Conservation (phyloP, 2,329 filamentous ascomycete species). For the Aspergillus calidoustus region DNA sequence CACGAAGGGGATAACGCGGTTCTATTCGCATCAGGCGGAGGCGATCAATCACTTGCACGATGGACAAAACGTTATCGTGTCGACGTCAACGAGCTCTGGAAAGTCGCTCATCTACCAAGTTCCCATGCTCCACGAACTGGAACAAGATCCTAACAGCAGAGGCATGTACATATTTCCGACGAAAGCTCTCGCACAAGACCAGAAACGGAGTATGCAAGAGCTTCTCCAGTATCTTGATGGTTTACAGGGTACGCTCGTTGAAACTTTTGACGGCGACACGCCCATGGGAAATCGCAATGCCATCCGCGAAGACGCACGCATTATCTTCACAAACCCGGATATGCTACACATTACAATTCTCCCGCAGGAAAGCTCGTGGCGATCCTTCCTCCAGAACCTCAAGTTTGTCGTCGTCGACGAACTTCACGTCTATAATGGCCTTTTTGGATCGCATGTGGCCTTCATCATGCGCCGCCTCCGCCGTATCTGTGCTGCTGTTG, state of each 20-base stretch:
- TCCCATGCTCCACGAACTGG: slow-evolving; percentile 84
- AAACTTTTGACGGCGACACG: slow-evolving; percentile 96
- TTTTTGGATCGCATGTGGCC: slow-evolving; percentile 91
- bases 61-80: slow-evolving; percentile 85
- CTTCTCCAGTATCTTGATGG: slow-evolving; percentile 80
- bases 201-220: slow-evolving; percentile 84
- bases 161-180: slow-evolving; percentile 99
- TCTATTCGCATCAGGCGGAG: slow-evolving; percentile 92
- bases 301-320: slow-evolving; percentile 85
- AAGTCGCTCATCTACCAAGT: slow-evolving; percentile 99
- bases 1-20: slow-evolving; percentile 78
- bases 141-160: slow-evolving; percentile 74
- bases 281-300: slow-evolving; percentile 75
- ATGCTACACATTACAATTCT: slow-evolving; percentile 96
- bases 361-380: slow-evolving; percentile 88
- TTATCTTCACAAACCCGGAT: slow-evolving; percentile 97
- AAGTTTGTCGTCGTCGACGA: slow-evolving; percentile 91
- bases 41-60: slow-evolving; percentile 86
- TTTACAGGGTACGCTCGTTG: slow-evolving; percentile 75
- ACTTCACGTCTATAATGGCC: slow-evolving; percentile 92
- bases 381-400: slow-evolving; percentile 83
- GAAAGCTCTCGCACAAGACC: slow-evolving; percentile 94
- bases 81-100: slow-evolving; percentile 93
- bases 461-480: slow-evolving; percentile 91
- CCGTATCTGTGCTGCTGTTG: slow-evolving; percentile 85